These are phyloP conservation scores for Serendipita sp. DNA, from an alignment of 1,284 basidiomycete genomes.

Conservation along the genomic window DNA sequence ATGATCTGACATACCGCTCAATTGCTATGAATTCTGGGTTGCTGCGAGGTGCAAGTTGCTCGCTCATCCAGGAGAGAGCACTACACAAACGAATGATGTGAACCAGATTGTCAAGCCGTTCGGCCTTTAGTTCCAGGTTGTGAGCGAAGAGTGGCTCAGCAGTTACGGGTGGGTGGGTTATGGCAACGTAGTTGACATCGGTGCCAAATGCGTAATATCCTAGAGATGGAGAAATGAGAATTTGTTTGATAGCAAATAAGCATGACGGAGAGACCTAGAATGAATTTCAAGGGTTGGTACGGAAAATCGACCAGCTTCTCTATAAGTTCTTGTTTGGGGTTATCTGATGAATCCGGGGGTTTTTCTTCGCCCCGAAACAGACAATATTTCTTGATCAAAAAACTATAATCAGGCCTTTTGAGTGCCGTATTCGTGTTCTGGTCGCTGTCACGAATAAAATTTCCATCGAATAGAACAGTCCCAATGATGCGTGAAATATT, in stretches of 20 bases:
- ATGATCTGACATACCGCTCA: background rate
- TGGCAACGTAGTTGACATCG: background rate
- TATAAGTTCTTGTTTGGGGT: background rate
- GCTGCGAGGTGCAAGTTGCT: background rate
- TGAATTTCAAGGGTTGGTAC: background rate
- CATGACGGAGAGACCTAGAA: background rate
- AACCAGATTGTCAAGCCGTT: background rate
- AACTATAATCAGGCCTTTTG: background rate
- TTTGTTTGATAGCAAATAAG: no score
- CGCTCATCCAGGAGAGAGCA: background rate
- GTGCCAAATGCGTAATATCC: background rate
- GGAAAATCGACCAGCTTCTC: background rate
- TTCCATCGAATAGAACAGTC: background rate
- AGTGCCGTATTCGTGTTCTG: background rate
- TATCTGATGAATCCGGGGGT: background rate
- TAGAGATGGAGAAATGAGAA: no score
- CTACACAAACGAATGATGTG: background rate
- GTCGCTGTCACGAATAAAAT: background rate
- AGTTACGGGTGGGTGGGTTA: background rate
- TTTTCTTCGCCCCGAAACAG: background rate
- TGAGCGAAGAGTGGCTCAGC: background rate
- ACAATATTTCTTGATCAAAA: background rate
- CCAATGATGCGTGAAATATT: background rate
- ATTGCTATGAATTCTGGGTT: background rate
- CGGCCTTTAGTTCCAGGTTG: background rate